phyloP scores from a whole-genome alignment of 768 basidiomycete genomes.

The Tulasnella sp. region DNA sequence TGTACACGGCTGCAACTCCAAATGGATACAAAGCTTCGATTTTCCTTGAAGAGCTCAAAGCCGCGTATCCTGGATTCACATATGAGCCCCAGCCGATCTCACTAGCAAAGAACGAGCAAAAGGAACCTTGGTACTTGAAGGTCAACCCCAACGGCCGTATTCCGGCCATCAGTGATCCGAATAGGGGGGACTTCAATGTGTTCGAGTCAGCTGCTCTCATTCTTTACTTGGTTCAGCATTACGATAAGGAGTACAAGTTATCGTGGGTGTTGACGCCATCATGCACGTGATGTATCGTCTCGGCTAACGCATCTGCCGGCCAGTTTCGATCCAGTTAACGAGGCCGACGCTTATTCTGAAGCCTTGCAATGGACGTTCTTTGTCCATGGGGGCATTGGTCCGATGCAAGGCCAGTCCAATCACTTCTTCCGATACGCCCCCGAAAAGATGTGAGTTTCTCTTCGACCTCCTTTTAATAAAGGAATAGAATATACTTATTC shows the following conservation, averaged over 20 bases:
- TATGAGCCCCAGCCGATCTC: constrained; percentile 35
- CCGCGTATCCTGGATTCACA: constrained; percentile 33
- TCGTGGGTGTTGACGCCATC: constrained; percentile 16
- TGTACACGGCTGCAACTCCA: constrained; percentile 45
- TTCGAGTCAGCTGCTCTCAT: constrained; percentile 75
- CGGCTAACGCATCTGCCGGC: not conserved
- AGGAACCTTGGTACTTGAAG: constrained; percentile 63
- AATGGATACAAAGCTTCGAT: constrained; percentile 32
- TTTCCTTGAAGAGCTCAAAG: constrained; percentile 48
- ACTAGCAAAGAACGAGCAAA: constrained; percentile 58
- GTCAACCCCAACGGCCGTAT: constrained; percentile 63
- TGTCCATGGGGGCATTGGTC: constrained; percentile 54
- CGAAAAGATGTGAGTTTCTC: constrained; percentile 46
- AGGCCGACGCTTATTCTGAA: constrained; percentile 49
- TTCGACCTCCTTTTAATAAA: no score
- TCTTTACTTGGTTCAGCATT: constrained; percentile 66
- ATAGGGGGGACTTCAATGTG: constrained; percentile 45
- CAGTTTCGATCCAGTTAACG: constrained; percentile 39
- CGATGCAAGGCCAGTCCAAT: constrained; percentile 34
- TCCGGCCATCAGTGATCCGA: constrained; percentile 51
- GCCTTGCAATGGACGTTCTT: constrained; percentile 85
- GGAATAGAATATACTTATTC: not conserved
- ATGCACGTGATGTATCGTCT: not conserved
- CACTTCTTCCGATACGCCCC: constrained; percentile 59
- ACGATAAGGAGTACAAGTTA: constrained; percentile 65